Evolutionary conservation across 176 grass and related monocot genomes (phyloP), one percentile per base, ranked within the genome.

Genomic region (Hsuehochloa calcarea): DNA sequence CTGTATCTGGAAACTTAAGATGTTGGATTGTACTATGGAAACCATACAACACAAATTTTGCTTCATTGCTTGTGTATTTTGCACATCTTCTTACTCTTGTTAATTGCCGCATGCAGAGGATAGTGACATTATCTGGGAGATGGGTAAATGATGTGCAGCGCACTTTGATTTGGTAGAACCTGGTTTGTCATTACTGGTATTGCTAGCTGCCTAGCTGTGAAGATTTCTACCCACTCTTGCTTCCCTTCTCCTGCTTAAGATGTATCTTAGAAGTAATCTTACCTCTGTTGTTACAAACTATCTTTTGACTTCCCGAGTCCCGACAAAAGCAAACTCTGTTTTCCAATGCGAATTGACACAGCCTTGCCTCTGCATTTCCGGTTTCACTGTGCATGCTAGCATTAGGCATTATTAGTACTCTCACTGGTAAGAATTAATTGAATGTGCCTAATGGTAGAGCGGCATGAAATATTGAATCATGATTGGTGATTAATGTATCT

Each of bases 91-190:
- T 84, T 86, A 90, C 26, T 79, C 83, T 68, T 69, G 45, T 77
- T 65, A 34, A 41, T 88, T n/a, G 40, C 78, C 80, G 77, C 35
- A 80, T 91, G 89, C 86, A 97, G 95, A 97, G 89, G 95, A 97
- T 80, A 77, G 89, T 60, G 91, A 85, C 35, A 82, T 93, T 39
- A 46, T 97, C 70, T 97, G 90, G 90, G 95, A 95, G 78, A 91
- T 91, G 88, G 87, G 82, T 71, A 65, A 90, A 81, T 90, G 78
- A 86, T 90, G 54, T 54, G 65, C 10, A 65, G 7, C 5, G 47
- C 31, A 45, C 44, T 82, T 68, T 54, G 37, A 31, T 66, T 31
- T 29, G 62, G 51, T 44, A 17, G 56, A 78, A n/a, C 39, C 10
- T n/a, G 9, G n/a, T 9, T 29, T 39, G 10, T 5, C 64, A 46